These are phyloP conservation scores for Aspergillus candidus DNA, from an alignment of 2,329 filamentous ascomycete species.

Conservation along the genomic window DNA sequence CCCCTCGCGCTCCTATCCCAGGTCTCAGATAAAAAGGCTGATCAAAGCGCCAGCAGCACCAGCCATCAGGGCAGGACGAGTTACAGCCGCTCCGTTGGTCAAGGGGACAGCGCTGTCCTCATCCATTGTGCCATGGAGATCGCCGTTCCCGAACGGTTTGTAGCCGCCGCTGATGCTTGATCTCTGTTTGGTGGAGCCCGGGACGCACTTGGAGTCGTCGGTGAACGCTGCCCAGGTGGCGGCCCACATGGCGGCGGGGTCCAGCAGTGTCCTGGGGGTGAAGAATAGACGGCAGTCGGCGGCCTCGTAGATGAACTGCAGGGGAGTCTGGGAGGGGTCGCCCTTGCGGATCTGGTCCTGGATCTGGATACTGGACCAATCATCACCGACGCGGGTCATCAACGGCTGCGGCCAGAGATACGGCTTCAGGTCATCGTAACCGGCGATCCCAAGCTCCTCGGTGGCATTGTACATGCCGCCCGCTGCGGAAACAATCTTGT, in stretches of 20 bases:
- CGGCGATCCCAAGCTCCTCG: too few relatives aligned
- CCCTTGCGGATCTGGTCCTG: conserved; percentile 39
- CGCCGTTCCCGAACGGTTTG: conserved; percentile 4
- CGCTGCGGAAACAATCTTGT: too few relatives aligned
- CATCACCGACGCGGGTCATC: conserved; percentile 5
- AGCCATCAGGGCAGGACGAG: not conserved
- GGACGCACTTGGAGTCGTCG: conserved; percentile 7
- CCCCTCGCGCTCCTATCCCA: not conserved
- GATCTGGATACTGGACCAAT: conserved; percentile 33
- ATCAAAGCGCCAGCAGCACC: not conserved
- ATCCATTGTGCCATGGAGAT: conserved; percentile 1
- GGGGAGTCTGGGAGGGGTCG: conserved; percentile 38
- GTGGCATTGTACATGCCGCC: too few relatives aligned
- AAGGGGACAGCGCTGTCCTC: not conserved
- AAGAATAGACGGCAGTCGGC: conserved; percentile 56
- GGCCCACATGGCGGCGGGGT: conserved; percentile 48
- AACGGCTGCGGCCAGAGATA: too few relatives aligned
- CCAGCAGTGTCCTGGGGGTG: conserved; percentile 47
- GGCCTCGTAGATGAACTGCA: conserved; percentile 55
- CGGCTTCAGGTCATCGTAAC: too few relatives aligned
- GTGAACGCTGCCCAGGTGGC: conserved; percentile 20
- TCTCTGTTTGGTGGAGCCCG: conserved; percentile 7
- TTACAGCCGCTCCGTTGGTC: not conserved
- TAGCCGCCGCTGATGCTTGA: conserved; percentile 9
- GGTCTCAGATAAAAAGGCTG: not conserved